phyloP scores from a whole-genome alignment of 1,284 basidiomycete genomes.

The Ganoderma lingzhi region DNA sequence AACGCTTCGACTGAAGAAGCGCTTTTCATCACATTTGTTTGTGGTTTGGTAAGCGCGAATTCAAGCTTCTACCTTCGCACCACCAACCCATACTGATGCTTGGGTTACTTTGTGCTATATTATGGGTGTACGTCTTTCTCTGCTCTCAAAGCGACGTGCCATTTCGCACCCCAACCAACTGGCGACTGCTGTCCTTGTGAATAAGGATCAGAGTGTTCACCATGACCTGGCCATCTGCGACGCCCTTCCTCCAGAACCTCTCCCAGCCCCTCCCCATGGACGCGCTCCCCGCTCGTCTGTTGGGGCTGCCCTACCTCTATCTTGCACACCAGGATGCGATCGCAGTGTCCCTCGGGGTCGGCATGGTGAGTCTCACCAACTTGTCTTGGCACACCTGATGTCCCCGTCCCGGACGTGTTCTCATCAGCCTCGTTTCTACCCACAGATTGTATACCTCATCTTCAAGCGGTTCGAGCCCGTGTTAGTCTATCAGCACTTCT shows the following conservation, averaged over 20 bases:
- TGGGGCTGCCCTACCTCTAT: not conserved
- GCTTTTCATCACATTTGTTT: not conserved
- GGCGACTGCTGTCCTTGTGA: not conserved
- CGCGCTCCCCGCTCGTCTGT: not conserved
- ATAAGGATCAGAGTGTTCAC: not conserved
- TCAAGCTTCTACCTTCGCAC: not conserved
- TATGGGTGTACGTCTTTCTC: not conserved
- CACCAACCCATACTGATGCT: not conserved
- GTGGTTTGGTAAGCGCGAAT: constrained; percentile 1
- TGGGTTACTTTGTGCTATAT: not conserved
- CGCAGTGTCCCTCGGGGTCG: not conserved
- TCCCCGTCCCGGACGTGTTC: not conserved
- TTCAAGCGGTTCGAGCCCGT: constrained; percentile 18
- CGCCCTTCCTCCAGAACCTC: not conserved
- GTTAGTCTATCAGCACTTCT: constrained; percentile 11
- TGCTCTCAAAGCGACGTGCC: not conserved
- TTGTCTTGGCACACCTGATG: not conserved
- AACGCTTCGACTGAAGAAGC: not conserved
- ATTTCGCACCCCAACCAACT: not conserved
- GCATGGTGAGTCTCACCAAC: constrained; percentile 1
- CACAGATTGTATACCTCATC: constrained; percentile 9
- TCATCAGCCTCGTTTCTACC: not conserved
- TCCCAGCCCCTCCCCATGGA: constrained; percentile 4
- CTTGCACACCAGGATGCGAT: constrained; percentile 3
- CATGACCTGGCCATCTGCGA: constrained; percentile 3